Evolutionary conservation across 495 filamentous ascomycete species (phyloP).

Genomic region (Aspergillus taichungensis): DNA sequence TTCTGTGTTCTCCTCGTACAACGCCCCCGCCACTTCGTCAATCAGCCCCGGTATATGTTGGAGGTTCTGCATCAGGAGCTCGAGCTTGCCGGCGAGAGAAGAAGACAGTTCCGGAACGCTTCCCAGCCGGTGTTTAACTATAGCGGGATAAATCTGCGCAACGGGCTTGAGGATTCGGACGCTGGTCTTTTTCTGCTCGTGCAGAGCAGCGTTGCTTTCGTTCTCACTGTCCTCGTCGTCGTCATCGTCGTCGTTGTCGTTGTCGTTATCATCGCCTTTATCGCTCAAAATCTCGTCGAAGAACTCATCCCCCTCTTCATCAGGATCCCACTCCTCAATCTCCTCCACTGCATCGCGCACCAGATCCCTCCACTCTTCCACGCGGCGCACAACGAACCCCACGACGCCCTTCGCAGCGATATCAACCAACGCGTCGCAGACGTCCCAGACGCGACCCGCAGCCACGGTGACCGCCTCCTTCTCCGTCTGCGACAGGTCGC

Average conservation of each 20-base stretch:
- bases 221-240: slow-evolving; percentile 17
- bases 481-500: slow-evolving; percentile 19
- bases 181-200: slow-evolving; percentile 28
- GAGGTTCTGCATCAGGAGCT: slow-evolving; percentile 24
- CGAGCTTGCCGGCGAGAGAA: slow-evolving; percentile 15
- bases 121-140: slow-evolving; percentile 29
- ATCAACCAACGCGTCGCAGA: slow-evolving; percentile 61
- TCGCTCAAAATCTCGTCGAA: slow-evolving; percentile 34
- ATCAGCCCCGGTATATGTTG: slow-evolving; percentile 34
- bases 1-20: slow-evolving; percentile 35
- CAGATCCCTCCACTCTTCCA: slow-evolving; percentile 58
- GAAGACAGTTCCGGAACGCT: slow-evolving; percentile 12
- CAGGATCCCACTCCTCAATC: slow-evolving; percentile 77
- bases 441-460: slow-evolving; percentile 47
- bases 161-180: slow-evolving; percentile 35
- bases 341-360: slow-evolving; percentile 75
- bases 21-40: slow-evolving; percentile 40
- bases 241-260: slow-evolving; percentile 31
- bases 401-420: slow-evolving; percentile 56
- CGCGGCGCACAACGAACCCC: slow-evolving; percentile 50
- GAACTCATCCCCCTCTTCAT: slow-evolving; percentile 47
- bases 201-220: slow-evolving; percentile 21
- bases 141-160: slow-evolving; percentile 33
- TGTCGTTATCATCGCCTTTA: slow-evolving; percentile 35
- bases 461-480: slow-evolving; percentile 34